Evolutionary conservation across 495 filamentous ascomycete species (phyloP).

Genomic region (Daldinia decipiens): DNA sequence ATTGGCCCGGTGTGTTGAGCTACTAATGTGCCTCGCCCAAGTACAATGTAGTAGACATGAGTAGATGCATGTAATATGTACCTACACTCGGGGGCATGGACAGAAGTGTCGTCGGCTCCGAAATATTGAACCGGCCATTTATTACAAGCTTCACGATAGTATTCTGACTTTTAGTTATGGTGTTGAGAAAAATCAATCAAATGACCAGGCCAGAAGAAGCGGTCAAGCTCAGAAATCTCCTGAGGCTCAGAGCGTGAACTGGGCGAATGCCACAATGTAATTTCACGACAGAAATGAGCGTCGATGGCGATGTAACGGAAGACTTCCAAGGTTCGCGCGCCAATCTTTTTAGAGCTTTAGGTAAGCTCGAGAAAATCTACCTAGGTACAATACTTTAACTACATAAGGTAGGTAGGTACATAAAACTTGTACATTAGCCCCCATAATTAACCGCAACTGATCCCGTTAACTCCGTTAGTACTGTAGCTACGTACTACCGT

Average conservation of each 20-base stretch:
- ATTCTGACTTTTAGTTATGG: slow-evolving; percentile 16
- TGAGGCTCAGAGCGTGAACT: slow-evolving; percentile 30
- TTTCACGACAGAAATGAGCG: slow-evolving; percentile 33
- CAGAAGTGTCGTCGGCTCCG: slow-evolving; percentile 16
- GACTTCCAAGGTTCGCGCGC: background rate
- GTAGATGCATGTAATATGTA: background rate
- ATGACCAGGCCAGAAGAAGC: slow-evolving; percentile 32
- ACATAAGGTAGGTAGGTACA: no score
- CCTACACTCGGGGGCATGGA: background rate
- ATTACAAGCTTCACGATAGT: slow-evolving; percentile 3
- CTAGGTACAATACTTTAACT: no score
- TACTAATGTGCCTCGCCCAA: slow-evolving; percentile 16
- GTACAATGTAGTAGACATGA: no score
- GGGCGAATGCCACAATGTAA: slow-evolving; percentile 38
- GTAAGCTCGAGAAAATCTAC: background rate
- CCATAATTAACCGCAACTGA: slow-evolving; percentile 43
- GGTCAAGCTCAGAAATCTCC: slow-evolving; percentile 30
- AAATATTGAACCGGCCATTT: slow-evolving; percentile 10
- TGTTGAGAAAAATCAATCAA: slow-evolving; percentile 25
- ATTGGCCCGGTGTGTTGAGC: slow-evolving; percentile 27
- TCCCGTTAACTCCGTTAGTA: slow-evolving; percentile 33
- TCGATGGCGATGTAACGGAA: slow-evolving; percentile 32
- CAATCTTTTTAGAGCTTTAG: slow-evolving; percentile 20
- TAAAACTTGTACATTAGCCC: background rate
- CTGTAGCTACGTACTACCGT: background rate